phyloP scores from a whole-genome alignment of 495 filamentous ascomycete species.

The Podospora anserina region DNA sequence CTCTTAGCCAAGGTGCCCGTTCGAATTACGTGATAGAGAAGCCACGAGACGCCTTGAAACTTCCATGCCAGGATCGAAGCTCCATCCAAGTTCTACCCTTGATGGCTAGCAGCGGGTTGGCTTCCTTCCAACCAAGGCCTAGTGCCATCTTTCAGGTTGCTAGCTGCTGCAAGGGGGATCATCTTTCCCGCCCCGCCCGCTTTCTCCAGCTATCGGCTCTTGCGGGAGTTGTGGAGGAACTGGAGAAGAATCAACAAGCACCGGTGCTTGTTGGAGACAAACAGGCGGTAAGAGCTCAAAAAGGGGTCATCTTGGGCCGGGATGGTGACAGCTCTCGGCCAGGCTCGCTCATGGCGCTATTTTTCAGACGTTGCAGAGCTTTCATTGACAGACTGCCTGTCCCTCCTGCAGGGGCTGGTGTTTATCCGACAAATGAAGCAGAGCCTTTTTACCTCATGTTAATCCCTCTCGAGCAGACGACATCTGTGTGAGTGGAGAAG shows the following conservation, averaged over 20 bases:
- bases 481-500: neutral
- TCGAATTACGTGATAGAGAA: neutral
- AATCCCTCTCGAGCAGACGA: neutral
- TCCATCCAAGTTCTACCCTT: neutral
- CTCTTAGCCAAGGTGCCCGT: neutral
- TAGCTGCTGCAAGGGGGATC: neutral
- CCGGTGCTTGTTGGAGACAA: neutral
- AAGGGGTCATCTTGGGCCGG: neutral
- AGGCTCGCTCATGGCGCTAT: neutral
- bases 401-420: neutral
- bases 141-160: neutral
- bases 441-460: neutral
- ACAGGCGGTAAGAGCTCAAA: slow-evolving; percentile 1
- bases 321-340: neutral
- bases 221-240: slow-evolving; percentile 9
- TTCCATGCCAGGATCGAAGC: neutral
- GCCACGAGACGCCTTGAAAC: neutral
- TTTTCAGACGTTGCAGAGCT: no score
- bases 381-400: neutral
- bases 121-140: neutral
- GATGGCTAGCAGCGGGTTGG: neutral
- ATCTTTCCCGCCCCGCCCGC: neutral
- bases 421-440: neutral
- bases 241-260: neutral
- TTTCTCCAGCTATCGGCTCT: neutral